Conservation (phyloP, 805 yeast genomes). For the Maudiozyma barnettii region DNA sequence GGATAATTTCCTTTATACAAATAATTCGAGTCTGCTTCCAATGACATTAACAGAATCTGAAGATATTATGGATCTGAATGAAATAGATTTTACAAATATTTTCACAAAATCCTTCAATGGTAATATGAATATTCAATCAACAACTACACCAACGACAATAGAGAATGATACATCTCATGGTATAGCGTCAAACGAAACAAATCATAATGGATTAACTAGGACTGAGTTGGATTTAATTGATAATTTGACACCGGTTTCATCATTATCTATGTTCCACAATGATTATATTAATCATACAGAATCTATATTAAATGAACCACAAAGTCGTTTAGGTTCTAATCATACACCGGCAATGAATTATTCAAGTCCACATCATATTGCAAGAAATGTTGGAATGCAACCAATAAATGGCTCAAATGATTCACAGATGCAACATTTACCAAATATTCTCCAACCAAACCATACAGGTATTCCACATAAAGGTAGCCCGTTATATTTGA, state of each 20-base stretch:
- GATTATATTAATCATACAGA: neutral
- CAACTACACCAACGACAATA: neutral
- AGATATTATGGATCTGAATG: slow-evolving; percentile 18
- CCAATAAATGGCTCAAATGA: too few species aligned
- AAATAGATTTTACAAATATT: slow-evolving; percentile 29
- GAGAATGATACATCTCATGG: neutral
- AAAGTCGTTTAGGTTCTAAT: neutral
- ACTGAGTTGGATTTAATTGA: neutral
- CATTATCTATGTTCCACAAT: neutral
- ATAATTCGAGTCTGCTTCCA: neutral
- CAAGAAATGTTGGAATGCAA: too few species aligned
- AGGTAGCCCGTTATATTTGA: neutral
- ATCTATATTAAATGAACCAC: neutral
- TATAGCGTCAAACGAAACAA: neutral
- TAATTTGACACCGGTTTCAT: neutral
- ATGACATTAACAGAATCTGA: neutral
- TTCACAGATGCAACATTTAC: too few species aligned
- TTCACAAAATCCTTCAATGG: slow-evolving; percentile 18
- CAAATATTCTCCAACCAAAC: too few species aligned
- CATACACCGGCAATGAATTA: neutral
- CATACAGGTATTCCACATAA: neutral
- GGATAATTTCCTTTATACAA: neutral
- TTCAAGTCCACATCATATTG: too few species aligned
- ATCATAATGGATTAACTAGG: neutral
- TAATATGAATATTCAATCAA: neutral